These are phyloP conservation scores for Abrus precatorius DNA, from an alignment of 306 rosid species.

Conservation along the genomic window DNA sequence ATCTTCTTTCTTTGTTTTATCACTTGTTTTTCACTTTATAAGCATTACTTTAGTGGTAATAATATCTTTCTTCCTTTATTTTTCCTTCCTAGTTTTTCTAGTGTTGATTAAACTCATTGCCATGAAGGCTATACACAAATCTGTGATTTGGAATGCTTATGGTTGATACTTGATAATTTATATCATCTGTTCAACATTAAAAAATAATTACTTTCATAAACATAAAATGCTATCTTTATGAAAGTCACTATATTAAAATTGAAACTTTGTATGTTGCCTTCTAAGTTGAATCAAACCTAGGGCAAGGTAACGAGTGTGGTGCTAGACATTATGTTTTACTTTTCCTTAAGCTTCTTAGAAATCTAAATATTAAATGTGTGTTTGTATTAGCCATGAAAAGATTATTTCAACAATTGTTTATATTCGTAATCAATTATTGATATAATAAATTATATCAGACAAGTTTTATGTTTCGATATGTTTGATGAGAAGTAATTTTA, in stretches of 20 bases:
- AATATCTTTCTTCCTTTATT: slow-evolving; percentile 32
- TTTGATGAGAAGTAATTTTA: too few relatives aligned
- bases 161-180: neutral
- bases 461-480: too few relatives aligned
- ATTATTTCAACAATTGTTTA: too few relatives aligned
- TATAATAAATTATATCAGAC: too few relatives aligned
- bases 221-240: slow-evolving; percentile 1
- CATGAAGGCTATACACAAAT: slow-evolving; percentile 18
- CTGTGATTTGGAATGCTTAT: slow-evolving; percentile 15
- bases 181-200: neutral
- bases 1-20: slow-evolving; percentile 8
- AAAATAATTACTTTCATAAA: neutral
- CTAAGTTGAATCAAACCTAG: neutral
- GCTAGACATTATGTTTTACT: neutral
- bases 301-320: slow-evolving; percentile 10
- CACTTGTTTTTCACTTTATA: neutral
- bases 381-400: too few relatives aligned
- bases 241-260: neutral
- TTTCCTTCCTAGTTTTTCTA: neutral
- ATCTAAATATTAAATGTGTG: neutral
- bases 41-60: slow-evolving; percentile 3
- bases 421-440: too few relatives aligned
- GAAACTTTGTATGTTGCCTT: slow-evolving; percentile 3
- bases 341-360: neutral
- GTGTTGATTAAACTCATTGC: slow-evolving; percentile 17